Evolutionary conservation across 495 filamentous ascomycete genomes (phyloP).

Genomic region (Penicillium manginii): DNA sequence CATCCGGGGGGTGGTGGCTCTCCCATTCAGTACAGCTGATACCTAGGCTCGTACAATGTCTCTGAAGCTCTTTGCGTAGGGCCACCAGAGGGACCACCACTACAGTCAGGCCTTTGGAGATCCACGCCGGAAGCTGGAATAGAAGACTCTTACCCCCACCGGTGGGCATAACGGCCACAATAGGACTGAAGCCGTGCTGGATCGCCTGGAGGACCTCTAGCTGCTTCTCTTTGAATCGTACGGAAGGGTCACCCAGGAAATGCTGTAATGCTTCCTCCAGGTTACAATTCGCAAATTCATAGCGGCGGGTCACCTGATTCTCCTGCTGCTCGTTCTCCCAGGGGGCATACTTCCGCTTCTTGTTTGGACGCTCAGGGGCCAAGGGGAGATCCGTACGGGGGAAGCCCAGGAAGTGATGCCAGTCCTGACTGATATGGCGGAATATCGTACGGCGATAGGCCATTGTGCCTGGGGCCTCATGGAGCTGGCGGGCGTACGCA

Average conservation of each 20-base stretch:
- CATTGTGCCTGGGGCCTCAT: not conserved
- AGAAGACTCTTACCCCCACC: not conserved
- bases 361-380: not conserved
- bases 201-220: not conserved
- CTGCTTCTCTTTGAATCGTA: not conserved
- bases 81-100: not conserved
- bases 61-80: not conserved
- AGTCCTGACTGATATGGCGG: not conserved
- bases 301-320: not conserved
- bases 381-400: not conserved
- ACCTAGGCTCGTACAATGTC: not conserved
- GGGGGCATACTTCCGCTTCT: not conserved
- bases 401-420: not conserved
- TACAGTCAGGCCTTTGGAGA: not conserved
- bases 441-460: not conserved
- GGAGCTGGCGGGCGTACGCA: not conserved
- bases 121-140: not conserved
- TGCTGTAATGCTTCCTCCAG: not conserved
- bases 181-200: not conserved
- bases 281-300: not conserved
- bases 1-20: not conserved
- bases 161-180: not conserved
- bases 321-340: not conserved
- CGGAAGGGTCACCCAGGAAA: not conserved
- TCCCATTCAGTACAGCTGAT: not conserved